Conservation (phyloP, 768 basidiomycete genomes). For the Mycena sanguinolenta region DNA sequence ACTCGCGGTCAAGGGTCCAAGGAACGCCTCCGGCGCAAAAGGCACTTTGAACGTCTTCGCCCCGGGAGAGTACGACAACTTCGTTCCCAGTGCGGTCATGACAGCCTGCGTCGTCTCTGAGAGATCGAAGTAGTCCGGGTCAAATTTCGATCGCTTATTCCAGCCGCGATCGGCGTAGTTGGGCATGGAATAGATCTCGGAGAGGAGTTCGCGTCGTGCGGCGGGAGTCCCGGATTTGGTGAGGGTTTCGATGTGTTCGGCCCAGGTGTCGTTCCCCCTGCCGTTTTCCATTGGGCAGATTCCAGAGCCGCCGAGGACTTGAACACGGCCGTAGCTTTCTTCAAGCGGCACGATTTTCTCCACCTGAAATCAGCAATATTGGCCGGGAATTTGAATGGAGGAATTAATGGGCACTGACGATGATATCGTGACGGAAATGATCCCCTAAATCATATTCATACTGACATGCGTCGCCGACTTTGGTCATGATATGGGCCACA, state of each 20-base stretch:
- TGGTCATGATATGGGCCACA: slow-evolving; percentile 40
- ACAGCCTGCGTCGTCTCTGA: slow-evolving; percentile 36
- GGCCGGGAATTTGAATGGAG: slow-evolving; percentile 12
- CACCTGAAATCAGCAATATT: slow-evolving; percentile 30
- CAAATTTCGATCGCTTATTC: slow-evolving; percentile 32
- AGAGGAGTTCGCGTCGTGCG: slow-evolving; percentile 39
- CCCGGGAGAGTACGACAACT: slow-evolving; percentile 39
- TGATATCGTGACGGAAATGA: slow-evolving; percentile 42
- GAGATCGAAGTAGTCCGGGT: slow-evolving; percentile 40
- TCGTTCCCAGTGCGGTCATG: slow-evolving; percentile 37
- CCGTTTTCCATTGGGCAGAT: slow-evolving; percentile 44
- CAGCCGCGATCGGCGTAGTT: slow-evolving; percentile 41
- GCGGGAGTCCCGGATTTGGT: slow-evolving; percentile 29
- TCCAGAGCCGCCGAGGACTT: slow-evolving; percentile 42
- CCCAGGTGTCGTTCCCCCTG: slow-evolving; percentile 36
- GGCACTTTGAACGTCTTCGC: slow-evolving; percentile 40
- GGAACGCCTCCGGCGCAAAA: slow-evolving; percentile 28
- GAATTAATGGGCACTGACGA: slow-evolving; percentile 25
- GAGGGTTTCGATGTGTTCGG: slow-evolving; percentile 35
- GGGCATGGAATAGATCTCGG: slow-evolving; percentile 34
- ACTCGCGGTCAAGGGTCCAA: slow-evolving; percentile 16
- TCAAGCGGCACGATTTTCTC: slow-evolving; percentile 40
- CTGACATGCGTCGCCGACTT: slow-evolving; percentile 39
- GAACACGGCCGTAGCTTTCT: slow-evolving; percentile 40
- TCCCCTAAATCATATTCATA: slow-evolving; percentile 45